phyloP scores from a whole-genome alignment of 495 filamentous ascomycete genomes.

The Talaromyces nanjingensis region DNA sequence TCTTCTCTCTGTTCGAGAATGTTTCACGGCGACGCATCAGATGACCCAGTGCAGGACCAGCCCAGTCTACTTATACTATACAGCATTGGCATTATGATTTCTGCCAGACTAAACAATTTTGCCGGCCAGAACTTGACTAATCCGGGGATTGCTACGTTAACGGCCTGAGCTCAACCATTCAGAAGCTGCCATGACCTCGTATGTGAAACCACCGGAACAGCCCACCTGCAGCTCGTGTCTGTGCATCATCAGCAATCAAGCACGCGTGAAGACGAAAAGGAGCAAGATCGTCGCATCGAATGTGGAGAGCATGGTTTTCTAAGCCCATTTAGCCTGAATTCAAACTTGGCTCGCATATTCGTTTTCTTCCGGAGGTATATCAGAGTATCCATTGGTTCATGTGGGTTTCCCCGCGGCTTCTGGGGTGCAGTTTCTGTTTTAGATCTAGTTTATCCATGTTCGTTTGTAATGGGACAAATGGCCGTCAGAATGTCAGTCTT shows the following conservation, averaged over 20 bases:
- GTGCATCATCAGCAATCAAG: background rate
- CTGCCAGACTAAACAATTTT: background rate
- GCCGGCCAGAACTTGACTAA: background rate
- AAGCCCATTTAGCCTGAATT: background rate
- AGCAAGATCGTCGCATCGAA: background rate
- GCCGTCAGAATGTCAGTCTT: background rate
- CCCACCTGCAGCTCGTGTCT: background rate
- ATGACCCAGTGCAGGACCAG: background rate
- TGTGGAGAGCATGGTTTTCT: background rate
- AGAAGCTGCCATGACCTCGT: background rate
- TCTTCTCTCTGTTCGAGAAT: background rate
- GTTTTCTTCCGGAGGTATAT: background rate
- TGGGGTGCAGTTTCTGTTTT: background rate
- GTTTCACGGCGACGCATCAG: background rate
- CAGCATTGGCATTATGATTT: background rate
- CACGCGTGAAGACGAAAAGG: constrained; percentile 1
- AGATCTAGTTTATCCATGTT: background rate
- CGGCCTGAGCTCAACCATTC: background rate
- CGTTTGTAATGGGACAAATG: background rate
- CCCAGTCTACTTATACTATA: constrained; percentile 1
- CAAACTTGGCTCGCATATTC: background rate
- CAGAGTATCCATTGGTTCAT: background rate
- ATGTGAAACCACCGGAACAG: background rate
- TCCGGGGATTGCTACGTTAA: background rate
- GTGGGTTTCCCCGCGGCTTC: background rate